Base-by-base conservation (phyloP, 208 protist species). In the Wallacemonas sp. region DNA sequence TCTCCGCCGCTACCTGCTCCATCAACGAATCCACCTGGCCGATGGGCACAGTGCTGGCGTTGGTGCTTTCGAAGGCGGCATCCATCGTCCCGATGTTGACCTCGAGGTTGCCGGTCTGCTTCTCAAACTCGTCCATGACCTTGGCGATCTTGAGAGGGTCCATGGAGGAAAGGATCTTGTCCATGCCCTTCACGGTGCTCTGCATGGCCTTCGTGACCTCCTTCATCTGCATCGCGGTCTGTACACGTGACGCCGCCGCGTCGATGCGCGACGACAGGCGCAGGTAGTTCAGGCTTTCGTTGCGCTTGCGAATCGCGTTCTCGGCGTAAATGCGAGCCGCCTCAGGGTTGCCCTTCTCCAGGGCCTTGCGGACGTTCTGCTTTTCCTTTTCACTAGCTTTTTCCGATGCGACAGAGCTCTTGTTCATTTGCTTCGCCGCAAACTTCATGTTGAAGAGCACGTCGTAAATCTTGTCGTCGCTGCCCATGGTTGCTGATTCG, bases 271-370 rank as follows among this genome's bases (percentile, higher is more conserved):
- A 97, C 49, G 93, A 62, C 45, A 99, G 89, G 25, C 96, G 73
- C 16, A 99, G 81, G 77, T 97, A 99, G 81, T 99, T 99, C 16
- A 98, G 69, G 22, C 74, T 63, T 72, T 99, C 94, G 59, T 98
- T 99, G 70, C 97, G 88, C 77, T 99, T 98, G 10, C 98, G 81
- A 59, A 99, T 99, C 0, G 97, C 87, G 68, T 99, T 99, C 78
- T 99, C 88, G 11, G 98, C 97, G 84, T 99, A 99, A 50, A 99
- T 99, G 59, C 97, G 88, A n/a, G 98, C 98, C 1, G 97, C 97
- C 49, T 99, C 97, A 2, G 89, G 81, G 86, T 99, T 99, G 44
- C 94, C 94, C 78, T 98, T 98, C 74, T 99, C 94, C 26, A 99
- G 94, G 12, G 97, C 93, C 75, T 86, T 92, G 69, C 98, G 98